These are phyloP conservation scores for Clitopilus passeckerianus DNA, from an alignment of 768 basidiomycete species.

Conservation along the genomic window DNA sequence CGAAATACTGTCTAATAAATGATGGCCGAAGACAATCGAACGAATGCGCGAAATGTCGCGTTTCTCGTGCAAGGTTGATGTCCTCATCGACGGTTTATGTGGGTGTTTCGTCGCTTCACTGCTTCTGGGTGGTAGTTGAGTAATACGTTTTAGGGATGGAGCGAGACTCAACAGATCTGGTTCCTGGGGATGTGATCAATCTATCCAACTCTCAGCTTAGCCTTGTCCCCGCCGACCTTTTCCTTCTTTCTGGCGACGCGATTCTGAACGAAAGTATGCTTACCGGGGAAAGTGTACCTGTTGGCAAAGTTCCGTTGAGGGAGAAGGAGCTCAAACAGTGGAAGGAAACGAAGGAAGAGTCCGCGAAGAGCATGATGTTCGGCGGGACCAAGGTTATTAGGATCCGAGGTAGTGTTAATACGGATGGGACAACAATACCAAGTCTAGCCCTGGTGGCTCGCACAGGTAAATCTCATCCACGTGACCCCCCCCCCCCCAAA, in stretches of 20 bases:
- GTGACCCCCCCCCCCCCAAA: not conserved
- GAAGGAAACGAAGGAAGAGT: constrained; percentile 66
- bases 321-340: constrained; percentile 72
- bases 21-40: constrained; percentile 72
- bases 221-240: constrained; percentile 83
- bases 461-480: constrained; percentile 51
- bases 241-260: constrained; percentile 92
- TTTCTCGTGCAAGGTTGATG: constrained; percentile 73
- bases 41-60: constrained; percentile 97
- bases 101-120: constrained; percentile 19
- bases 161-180: constrained; percentile 70
- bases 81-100: constrained; percentile 73
- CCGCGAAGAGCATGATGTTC: constrained; percentile 82
- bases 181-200: constrained; percentile 91
- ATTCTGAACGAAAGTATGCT: constrained; percentile 99
- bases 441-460: constrained; percentile 82
- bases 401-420: constrained; percentile 57
- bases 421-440: constrained; percentile 50
- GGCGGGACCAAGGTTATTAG: constrained; percentile 89
- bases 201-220: constrained; percentile 71
- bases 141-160: constrained; percentile 53
- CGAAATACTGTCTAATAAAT: not conserved
- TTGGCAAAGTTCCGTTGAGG: constrained; percentile 84
- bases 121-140: constrained; percentile 1
- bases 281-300: constrained; percentile 96